Evolutionary conservation across 169 alveolate genomes (phyloP).

Genomic region (Plasmodium ovale): DNA sequence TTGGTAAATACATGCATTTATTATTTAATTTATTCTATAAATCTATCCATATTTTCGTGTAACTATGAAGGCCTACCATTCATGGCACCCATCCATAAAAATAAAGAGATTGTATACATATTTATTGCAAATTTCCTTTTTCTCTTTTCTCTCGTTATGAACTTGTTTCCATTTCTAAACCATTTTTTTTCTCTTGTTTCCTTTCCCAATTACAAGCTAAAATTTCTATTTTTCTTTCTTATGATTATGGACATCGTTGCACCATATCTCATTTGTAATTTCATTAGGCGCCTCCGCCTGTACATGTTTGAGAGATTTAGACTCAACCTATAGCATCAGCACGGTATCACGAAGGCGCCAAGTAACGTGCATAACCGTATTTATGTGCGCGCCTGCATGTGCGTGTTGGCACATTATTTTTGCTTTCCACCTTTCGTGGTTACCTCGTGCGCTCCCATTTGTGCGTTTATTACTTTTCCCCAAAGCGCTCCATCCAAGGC

Average conservation of each 20-base stretch:
- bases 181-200: conserved; percentile 70
- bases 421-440: too few relatives aligned
- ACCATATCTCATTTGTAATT: conserved; percentile 41
- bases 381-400: too few relatives aligned
- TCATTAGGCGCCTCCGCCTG: conserved; percentile 12
- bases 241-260: conserved; percentile 33
- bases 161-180: conserved; percentile 45
- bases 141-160: conserved; percentile 33
- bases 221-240: conserved; percentile 41
- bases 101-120: conserved; percentile 76
- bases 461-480: too few relatives aligned
- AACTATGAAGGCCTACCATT: conserved; percentile 93
- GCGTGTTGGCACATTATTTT: too few relatives aligned
- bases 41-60: conserved; percentile 87
- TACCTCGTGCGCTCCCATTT: too few relatives aligned
- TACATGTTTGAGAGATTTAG: conserved; percentile 23
- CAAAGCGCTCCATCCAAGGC: too few relatives aligned
- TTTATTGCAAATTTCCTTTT: conserved; percentile 44
- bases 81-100: conserved; percentile 85
- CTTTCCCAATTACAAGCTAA: conserved; percentile 27
- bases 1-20: conserved; percentile 90
- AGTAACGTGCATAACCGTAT: too few relatives aligned
- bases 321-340: conserved; percentile 6
- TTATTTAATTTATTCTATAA: conserved; percentile 86
- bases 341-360: too few relatives aligned